Evolutionary conservation across 2,329 filamentous ascomycete genomes (phyloP).

Genomic region (Epicoccum nigrum): DNA sequence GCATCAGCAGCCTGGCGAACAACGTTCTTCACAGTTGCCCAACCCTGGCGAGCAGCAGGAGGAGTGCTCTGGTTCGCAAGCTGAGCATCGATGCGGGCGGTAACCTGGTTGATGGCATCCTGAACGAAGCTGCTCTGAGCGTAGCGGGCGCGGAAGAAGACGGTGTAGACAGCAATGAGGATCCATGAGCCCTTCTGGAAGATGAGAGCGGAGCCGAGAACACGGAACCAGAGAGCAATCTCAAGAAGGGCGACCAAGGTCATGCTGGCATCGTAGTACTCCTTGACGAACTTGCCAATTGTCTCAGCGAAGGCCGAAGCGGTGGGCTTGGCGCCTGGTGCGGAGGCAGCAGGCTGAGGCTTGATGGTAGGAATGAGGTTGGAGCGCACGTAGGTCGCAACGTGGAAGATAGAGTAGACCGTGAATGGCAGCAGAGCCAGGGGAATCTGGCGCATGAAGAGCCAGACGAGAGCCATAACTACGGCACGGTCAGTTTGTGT

Average conservation of each 20-base stretch:
- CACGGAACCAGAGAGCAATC: slow-evolving; percentile 82
- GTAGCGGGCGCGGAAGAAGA: slow-evolving; percentile 89
- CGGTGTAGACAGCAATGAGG: slow-evolving; percentile 81
- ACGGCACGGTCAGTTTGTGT: slow-evolving; percentile 31
- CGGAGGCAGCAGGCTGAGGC: slow-evolving; percentile 64
- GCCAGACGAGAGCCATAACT: slow-evolving; percentile 96
- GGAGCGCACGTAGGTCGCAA: slow-evolving; percentile 92
- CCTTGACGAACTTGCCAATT: slow-evolving; percentile 94
- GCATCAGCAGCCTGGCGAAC: slow-evolving; percentile 76
- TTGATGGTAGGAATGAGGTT: slow-evolving; percentile 88
- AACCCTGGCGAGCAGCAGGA: slow-evolving; percentile 76
- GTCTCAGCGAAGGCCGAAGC: slow-evolving; percentile 73
- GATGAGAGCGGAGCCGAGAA: slow-evolving; percentile 79
- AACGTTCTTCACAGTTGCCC: slow-evolving; percentile 77
- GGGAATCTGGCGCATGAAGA: slow-evolving; percentile 86
- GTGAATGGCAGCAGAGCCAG: slow-evolving; percentile 91
- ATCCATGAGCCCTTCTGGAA: slow-evolving; percentile 94
- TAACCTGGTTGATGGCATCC: slow-evolving; percentile 73
- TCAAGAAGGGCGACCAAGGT: slow-evolving; percentile 87
- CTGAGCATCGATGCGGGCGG: slow-evolving; percentile 77
- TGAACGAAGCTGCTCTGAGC: slow-evolving; percentile 94
- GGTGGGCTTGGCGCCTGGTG: slow-evolving; percentile 61
- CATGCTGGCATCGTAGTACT: slow-evolving; percentile 98
- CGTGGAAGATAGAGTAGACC: slow-evolving; percentile 98
- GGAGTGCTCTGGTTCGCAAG: slow-evolving; percentile 87